These are phyloP conservation scores for Cenococcum geophilum DNA, from an alignment of 495 filamentous ascomycete species.

Conservation along the genomic window DNA sequence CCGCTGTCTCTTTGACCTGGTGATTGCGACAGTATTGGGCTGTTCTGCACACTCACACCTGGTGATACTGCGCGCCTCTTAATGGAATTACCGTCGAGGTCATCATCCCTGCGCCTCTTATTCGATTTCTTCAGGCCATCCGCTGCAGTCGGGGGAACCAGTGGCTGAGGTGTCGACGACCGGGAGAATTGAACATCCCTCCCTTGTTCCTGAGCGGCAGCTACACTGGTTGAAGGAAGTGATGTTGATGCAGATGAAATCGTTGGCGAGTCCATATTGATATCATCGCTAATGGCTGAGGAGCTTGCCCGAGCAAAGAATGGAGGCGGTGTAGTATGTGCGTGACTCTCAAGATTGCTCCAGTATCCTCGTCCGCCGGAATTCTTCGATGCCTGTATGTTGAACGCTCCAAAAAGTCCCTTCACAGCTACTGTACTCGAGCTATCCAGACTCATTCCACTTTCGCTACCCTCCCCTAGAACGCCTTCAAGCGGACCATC, in stretches of 20 bases:
- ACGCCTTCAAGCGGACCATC: constrained; percentile 47
- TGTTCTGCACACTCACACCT: constrained; percentile 84
- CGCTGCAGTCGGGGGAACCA: constrained; percentile 44
- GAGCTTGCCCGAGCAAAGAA: constrained; percentile 51
- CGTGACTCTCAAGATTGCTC: constrained; percentile 62
- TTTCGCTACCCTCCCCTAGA: constrained; percentile 49
- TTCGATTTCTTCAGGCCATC: constrained; percentile 59
- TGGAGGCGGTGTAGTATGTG: constrained; percentile 52
- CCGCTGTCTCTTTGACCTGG: constrained; percentile 62
- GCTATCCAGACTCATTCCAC: constrained; percentile 48
- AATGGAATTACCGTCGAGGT: constrained; percentile 81
- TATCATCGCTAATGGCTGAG: constrained; percentile 64
- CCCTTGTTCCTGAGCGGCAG: constrained; percentile 28
- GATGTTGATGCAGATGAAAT: constrained; percentile 33
- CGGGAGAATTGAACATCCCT: constrained; percentile 37
- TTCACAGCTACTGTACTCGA: constrained; percentile 13
- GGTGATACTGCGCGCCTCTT: constrained; percentile 93
- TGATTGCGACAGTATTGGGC: constrained; percentile 74
- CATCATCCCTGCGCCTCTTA: constrained; percentile 83
- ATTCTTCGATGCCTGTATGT: constrained; percentile 62
- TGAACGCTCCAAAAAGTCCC: constrained; percentile 47
- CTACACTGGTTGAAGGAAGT: constrained; percentile 20
- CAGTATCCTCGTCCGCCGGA: constrained; percentile 70
- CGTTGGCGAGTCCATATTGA: constrained; percentile 67
- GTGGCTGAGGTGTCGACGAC: constrained; percentile 47